A percentile compares a stretch with the other conserved stretches of the same genome.
Evolutionary conservation across 805 yeast genomes (phyloP).

Genomic region (Myxozyma lipomycoides): DNA sequence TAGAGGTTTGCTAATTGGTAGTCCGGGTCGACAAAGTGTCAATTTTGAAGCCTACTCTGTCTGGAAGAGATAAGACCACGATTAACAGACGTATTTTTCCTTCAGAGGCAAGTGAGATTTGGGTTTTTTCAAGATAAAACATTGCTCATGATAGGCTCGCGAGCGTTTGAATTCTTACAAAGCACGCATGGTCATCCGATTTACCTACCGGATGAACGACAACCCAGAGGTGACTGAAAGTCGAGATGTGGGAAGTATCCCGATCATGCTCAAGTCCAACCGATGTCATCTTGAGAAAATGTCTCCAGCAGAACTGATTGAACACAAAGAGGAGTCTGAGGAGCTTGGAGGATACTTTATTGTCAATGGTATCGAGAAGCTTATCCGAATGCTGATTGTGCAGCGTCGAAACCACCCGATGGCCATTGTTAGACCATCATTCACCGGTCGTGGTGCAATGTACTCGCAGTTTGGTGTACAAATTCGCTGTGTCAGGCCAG

Average conservation of each 20-base stretch:
- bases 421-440: slow-evolving; percentile 95
- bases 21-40: slow-evolving; percentile 88
- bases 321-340: slow-evolving; percentile 82
- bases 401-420: slow-evolving; percentile 97
- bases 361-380: slow-evolving; percentile 94
- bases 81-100: slow-evolving; percentile 77
- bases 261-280: slow-evolving; percentile 85
- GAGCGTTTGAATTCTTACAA: slow-evolving; percentile 83
- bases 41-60: slow-evolving; percentile 78
- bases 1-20: not conserved
- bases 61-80: slow-evolving; percentile 66
- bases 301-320: slow-evolving; percentile 77
- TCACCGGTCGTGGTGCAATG: slow-evolving; percentile 87
- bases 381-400: slow-evolving; percentile 94
- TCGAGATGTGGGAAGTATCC: slow-evolving; percentile 88
- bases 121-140: not conserved
- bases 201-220: slow-evolving; percentile 82
- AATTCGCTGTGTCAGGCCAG: slow-evolving; percentile 90
- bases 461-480: slow-evolving; percentile 90
- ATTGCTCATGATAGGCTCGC: slow-evolving; percentile 48
- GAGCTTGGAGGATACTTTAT: slow-evolving; percentile 96
- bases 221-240: slow-evolving; percentile 75
- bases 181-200: slow-evolving; percentile 70
- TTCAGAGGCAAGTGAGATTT: slow-evolving; percentile 46
- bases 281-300: slow-evolving; percentile 84